Conservation (phyloP, 2,329 filamentous ascomycete genomes). For the Daldinia eschscholtzii region DNA sequence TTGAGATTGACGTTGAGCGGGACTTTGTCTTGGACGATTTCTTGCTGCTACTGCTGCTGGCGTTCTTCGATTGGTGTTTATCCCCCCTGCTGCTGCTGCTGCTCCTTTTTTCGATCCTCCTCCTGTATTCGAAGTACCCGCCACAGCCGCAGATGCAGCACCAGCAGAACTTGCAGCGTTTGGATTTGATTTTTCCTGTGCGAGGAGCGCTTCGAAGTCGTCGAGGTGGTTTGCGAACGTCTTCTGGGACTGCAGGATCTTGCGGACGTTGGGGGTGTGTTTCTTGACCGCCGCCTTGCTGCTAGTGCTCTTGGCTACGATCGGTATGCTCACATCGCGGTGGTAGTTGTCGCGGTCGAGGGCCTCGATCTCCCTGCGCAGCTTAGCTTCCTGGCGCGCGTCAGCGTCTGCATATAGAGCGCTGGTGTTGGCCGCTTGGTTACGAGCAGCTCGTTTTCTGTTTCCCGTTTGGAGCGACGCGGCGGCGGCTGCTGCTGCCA, state of each 20-base stretch:
- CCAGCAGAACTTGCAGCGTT: conserved; percentile 33
- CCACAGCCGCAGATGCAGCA: conserved; percentile 49
- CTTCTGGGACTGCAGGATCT: conserved; percentile 84
- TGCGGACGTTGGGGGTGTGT: conserved; percentile 77
- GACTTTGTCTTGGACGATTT: conserved; percentile 23
- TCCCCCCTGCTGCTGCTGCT: conserved; percentile 11
- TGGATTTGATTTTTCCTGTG: conserved; percentile 54
- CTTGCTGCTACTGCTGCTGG: conserved; percentile 17
- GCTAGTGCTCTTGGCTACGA: conserved; percentile 64
- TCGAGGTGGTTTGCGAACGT: conserved; percentile 86
- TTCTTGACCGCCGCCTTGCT: conserved; percentile 57
- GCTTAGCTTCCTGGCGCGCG: conserved; percentile 84
- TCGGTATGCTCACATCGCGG: conserved; percentile 76
- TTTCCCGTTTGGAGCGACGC: conserved; percentile 54
- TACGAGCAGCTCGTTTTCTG: conserved; percentile 80
- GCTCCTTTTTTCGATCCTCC: conserved; percentile 8
- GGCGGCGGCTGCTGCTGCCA: conserved; percentile 10
- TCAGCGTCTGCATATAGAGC: conserved; percentile 71
- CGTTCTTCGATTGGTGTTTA: neutral
- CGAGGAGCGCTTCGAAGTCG: conserved; percentile 77
- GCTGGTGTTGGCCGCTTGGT: conserved; percentile 58
- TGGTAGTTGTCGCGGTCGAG: conserved; percentile 84
- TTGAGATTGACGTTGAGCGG: conserved; percentile 33
- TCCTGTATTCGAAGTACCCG: conserved; percentile 42
- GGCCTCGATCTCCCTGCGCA: conserved; percentile 83